Evolutionary conservation across 805 yeast genomes (phyloP).

Genomic region (Barnettozyma californica): DNA sequence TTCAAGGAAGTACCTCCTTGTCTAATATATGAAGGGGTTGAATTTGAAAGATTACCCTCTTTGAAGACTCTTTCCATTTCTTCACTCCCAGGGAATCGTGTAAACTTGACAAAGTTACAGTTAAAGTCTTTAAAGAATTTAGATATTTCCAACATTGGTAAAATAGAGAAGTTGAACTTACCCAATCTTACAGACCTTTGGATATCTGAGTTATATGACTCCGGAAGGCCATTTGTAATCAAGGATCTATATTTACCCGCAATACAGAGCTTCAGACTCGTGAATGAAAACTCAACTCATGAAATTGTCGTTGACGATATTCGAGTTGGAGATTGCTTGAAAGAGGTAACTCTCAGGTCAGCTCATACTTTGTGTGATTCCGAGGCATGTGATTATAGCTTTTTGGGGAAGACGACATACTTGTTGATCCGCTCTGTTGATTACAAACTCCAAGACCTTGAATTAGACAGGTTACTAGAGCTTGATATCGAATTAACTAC

Average conservation of each 20-base stretch:
- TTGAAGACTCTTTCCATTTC: background rate
- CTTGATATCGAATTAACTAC: background rate
- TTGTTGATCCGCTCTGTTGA: background rate
- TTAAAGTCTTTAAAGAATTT: background rate
- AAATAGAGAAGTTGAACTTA: background rate
- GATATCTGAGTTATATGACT: background rate
- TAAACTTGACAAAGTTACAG: background rate
- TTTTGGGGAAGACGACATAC: background rate
- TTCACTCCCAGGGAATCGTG: background rate
- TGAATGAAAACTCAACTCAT: background rate
- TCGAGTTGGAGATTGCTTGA: background rate
- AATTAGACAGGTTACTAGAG: background rate
- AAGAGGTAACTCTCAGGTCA: background rate
- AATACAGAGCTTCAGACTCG: background rate
- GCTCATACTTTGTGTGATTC: too few relatives aligned
- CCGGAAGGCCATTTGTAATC: background rate
- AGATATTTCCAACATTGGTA: background rate
- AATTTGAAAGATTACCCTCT: background rate
- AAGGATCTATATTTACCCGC: background rate
- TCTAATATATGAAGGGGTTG: background rate
- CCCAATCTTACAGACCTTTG: background rate
- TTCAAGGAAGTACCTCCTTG: background rate
- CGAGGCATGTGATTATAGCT: background rate
- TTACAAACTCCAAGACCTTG: background rate
- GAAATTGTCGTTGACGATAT: background rate